These are phyloP conservation scores for Irpex sp. DNA, from an alignment of 1,284 basidiomycete species.

Conservation along the genomic window DNA sequence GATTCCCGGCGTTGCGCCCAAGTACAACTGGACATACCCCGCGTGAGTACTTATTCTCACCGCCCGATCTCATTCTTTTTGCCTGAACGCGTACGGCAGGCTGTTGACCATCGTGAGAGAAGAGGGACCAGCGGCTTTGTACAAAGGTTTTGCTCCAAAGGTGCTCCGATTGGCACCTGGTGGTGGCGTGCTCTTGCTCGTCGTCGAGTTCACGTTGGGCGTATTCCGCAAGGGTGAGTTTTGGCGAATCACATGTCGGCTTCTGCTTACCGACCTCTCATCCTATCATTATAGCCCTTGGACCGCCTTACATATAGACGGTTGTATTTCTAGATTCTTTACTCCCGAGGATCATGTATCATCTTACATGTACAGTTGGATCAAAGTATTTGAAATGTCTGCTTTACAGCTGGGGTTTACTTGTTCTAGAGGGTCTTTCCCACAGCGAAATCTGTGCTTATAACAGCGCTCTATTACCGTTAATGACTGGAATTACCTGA, in stretches of 20 bases:
- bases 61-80: slow-evolving; percentile 10
- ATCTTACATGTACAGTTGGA: background rate
- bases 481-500: too few species aligned
- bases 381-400: background rate
- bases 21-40: slow-evolving; percentile 94
- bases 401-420: background rate
- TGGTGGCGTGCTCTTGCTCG: slow-evolving; percentile 90
- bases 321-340: background rate
- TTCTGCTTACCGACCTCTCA: background rate
- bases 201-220: slow-evolving; percentile 81
- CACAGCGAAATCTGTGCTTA: background rate
- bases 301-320: slow-evolving; percentile 23
- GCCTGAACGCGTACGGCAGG: slow-evolving; percentile 22
- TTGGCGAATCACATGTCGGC: background rate
- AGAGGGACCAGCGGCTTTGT: slow-evolving; percentile 87
- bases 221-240: slow-evolving; percentile 69
- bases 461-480: too few species aligned
- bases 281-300: slow-evolving; percentile 15
- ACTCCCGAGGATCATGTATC: background rate
- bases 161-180: slow-evolving; percentile 89
- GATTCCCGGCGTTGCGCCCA: slow-evolving; percentile 67
- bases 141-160: slow-evolving; percentile 92
- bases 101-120: slow-evolving; percentile 81
- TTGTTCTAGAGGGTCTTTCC: background rate
- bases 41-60: slow-evolving; percentile 42